Base-by-base conservation (phyloP, 768 basidiomycete genomes). In the Phlebiopsis flavidoalba region DNA sequence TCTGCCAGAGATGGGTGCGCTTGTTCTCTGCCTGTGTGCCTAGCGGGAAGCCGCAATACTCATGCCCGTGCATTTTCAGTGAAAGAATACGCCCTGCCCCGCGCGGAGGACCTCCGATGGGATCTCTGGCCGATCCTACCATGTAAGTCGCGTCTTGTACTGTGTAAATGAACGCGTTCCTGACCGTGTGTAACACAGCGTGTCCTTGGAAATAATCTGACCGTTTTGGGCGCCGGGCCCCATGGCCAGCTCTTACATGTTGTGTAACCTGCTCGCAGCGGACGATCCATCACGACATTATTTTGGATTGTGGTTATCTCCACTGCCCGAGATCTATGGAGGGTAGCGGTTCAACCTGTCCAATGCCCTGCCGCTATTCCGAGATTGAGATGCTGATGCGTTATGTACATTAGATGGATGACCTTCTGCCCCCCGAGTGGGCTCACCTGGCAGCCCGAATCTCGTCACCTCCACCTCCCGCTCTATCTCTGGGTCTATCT, bases 391-490 rank as follows among this genome's bases (percentile, higher is more conserved):
- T 3, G 35, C 58, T 59, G 35, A 59, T 53, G 22, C 1, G 15
- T 33, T 33, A 8, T 26, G n/a, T n/a, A n/a, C 17, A 26, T n/a
- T 19, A 71, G 70, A 15, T 92, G 86, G 86, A 92, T 93, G 91
- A 93, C 91, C 2, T 93, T 93, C 74, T 87, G 85, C 67, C 91
- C 67, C 91, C 91, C 0, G 91, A 93, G 73, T 93, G 90, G n/a
- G 90, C 74, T 93, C 52, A 85, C 81, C n/a, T 0, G 89, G 88
- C 19, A 88, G 83, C 67, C 83, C 85, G 0, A 89, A 80, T 70
- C 73, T 93, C 57, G 79, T 88, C 66, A 89, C 83, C 0, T 87
- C 86, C 8, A 89, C 91, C n/a, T n/a, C 65, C 74, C 77, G 26
- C 73, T 92, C 40, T 81, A 85, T 68, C 78, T 91, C 56, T 93